Evolutionary conservation across 1,139 yeast species (phyloP), one percentile per base, ranked within the genome.

Genomic region (Saccharomyces pastorianus): DNA sequence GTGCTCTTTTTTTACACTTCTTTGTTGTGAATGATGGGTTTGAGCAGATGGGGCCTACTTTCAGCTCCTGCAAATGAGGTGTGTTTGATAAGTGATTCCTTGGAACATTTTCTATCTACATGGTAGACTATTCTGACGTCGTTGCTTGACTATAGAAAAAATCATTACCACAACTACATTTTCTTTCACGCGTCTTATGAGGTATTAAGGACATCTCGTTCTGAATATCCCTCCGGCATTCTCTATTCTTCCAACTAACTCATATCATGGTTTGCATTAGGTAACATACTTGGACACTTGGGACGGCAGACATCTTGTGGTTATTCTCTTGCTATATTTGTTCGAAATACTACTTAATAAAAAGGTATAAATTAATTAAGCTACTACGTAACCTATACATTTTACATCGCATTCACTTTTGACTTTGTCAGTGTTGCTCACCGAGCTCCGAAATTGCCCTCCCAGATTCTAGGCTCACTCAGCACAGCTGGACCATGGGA

Each of bases 241-340:
- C 23, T 20, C 3, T 20, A 20, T 20, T 20, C 23, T 20, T 20
- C 23, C 23, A 20, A 26, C 48, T 17, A 17, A 27, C 5, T 44
- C 31, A 13, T 27, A 28, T 8, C 23, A 41, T 26, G 2, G 17
- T 17, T 28, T 25, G 26, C 11, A 2, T 46, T 46, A 27, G 27
- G 50, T 47, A 59, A 80, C 84, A 79, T 80, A 80, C 84, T 79
- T 81, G 85, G 73, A 81, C 85, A 76, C 84, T 80, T 79, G 82
- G 84, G 65, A 66, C 70, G 75, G 84, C 75, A 73, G 85, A 80
- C 74, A 71, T 71, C 65, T 63, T 69, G 63, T 61, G 61, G 59
- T 64, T 62, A 56, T 49, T 60, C 55, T 56, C 53, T 56, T 56
- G 55, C 53, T 55, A 47, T 58, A 48, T 53, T 58, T 57, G 23